Conservation (phyloP, 2,329 filamentous ascomycete species). For the Paecilomyces niveus region DNA sequence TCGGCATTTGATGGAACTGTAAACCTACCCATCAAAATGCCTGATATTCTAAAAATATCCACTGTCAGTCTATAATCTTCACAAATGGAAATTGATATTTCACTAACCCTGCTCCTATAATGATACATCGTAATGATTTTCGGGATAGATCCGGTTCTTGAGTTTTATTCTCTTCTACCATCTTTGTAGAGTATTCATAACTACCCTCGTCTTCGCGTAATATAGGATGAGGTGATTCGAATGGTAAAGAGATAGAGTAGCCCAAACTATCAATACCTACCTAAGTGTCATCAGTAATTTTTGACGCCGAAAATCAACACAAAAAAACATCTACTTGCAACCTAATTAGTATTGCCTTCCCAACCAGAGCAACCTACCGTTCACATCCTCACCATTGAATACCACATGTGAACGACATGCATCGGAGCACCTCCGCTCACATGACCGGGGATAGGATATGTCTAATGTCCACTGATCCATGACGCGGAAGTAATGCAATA, state of each 20-base stretch:
- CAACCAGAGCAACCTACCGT: neutral
- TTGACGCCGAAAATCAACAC: neutral
- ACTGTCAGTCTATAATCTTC: neutral
- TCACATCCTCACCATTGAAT: neutral
- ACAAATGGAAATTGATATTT: neutral
- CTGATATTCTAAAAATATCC: neutral
- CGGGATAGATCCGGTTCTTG: neutral
- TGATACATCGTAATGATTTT: neutral
- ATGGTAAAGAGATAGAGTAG: too few species aligned
- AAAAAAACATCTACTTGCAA: neutral
- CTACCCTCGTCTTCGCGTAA: neutral
- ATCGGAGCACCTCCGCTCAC: neutral
- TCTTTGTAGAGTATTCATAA: neutral
- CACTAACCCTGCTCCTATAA: neutral
- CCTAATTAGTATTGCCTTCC: neutral
- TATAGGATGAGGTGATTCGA: neutral
- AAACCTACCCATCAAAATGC: neutral
- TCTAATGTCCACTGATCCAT: neutral
- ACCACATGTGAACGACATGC: neutral
- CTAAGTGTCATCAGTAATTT: neutral
- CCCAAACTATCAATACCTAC: too few species aligned
- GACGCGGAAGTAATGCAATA: neutral
- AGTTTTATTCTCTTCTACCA: neutral
- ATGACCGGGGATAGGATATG: neutral
- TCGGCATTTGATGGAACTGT: neutral